phyloP scores from a whole-genome alignment of 78 protist genomes.

The Dictyostelium brefeldianum region DNA sequence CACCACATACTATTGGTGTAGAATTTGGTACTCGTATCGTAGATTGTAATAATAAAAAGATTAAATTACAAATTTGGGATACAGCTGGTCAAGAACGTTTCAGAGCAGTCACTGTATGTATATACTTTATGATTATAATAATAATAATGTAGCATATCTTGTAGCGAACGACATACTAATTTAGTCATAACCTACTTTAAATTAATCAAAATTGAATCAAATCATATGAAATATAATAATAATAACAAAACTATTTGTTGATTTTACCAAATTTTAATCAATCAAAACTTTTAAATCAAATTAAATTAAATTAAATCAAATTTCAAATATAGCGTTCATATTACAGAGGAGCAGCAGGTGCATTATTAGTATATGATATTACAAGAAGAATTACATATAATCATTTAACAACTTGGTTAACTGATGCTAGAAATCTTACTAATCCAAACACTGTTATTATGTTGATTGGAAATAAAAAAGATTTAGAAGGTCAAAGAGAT shows the following conservation, averaged over 20 bases:
- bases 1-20: constrained; percentile 95
- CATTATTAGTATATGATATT: constrained; percentile 93
- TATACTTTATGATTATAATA: neutral
- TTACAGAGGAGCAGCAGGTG: constrained; percentile 97
- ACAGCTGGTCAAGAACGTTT: constrained; percentile 85
- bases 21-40: constrained; percentile 92
- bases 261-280: neutral
- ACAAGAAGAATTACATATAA: constrained; percentile 97
- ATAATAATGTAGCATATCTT: too few relatives aligned
- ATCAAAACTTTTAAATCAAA: neutral
- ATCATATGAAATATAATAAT: neutral
- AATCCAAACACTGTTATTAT: constrained; percentile 85
- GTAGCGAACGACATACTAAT: too few relatives aligned
- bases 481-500: constrained; percentile 91
- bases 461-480: constrained; percentile 90
- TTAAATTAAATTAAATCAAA: constrained; percentile 35
- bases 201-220: neutral
- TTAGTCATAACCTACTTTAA: too few relatives aligned
- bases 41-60: constrained; percentile 78
- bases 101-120: constrained; percentile 73
- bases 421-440: constrained; percentile 90
- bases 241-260: neutral
- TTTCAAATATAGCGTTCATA: constrained; percentile 61
- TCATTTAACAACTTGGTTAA: constrained; percentile 96
- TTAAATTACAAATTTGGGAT: constrained; percentile 91